A percentile compares a stretch with the other conserved stretches of the same genome.
phyloP scores from a whole-genome alignment of 1,139 yeast species.

The Geotrichum candidum region DNA sequence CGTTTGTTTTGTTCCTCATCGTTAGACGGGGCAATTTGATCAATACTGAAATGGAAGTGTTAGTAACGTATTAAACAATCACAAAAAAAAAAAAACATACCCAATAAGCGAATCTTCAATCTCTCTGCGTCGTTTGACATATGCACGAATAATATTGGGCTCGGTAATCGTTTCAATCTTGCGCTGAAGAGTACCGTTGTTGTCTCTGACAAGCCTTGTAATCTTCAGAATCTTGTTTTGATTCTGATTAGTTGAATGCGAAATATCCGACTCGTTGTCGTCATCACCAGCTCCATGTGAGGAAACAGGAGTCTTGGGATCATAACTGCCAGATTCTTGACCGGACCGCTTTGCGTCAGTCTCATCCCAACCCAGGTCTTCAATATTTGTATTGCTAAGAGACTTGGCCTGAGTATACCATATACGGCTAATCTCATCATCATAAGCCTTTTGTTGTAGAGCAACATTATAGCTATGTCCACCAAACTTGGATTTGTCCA shows the following conservation, averaged over 20 bases:
- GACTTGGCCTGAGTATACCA: conserved; percentile 84
- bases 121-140: conserved; percentile 70
- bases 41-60: conserved; percentile 31
- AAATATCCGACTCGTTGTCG: conserved; percentile 34
- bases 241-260: conserved; percentile 26
- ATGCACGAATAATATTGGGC: conserved; percentile 81
- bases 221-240: conserved; percentile 56
- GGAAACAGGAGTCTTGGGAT: conserved; percentile 9
- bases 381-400: conserved; percentile 41
- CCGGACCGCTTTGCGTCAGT: conserved; percentile 32
- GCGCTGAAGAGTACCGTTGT: conserved; percentile 81
- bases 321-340: conserved; percentile 2
- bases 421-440: conserved; percentile 79
- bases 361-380: conserved; percentile 34
- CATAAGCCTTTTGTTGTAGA: conserved; percentile 85
- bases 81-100: conserved; percentile 26
- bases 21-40: conserved; percentile 70
- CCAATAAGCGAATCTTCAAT: conserved; percentile 65
- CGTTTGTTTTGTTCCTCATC: conserved; percentile 81
- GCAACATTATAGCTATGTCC: conserved; percentile 76
- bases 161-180: conserved; percentile 73
- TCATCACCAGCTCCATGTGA: conserved; percentile 34
- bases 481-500: conserved; percentile 43
- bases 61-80: conserved; percentile 5
- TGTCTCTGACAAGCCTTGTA: conserved; percentile 74